Base-by-base conservation (phyloP, 164 flowering plant species). In the Vitis rupestris region DNA sequence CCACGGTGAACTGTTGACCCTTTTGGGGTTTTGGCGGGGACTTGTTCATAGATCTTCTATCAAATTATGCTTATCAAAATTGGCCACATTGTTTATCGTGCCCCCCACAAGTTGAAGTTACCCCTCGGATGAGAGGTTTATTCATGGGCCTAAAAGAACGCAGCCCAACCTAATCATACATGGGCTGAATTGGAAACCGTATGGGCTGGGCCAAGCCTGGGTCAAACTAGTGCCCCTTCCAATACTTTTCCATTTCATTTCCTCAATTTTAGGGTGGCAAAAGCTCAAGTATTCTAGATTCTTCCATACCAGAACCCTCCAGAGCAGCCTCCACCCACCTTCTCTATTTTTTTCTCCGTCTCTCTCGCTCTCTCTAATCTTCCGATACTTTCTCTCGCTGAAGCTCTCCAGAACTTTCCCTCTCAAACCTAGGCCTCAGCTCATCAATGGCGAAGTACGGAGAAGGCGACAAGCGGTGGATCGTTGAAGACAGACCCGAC, bases 391-490 rank as follows among this genome's bases (percentile, higher is more conserved):
- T 57, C 61, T n/a, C 63, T 52, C 59, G 49, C 58, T 51, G 58
- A 8, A 13, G 2, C 11, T 59, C 49, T 50, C 63, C 44, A 37
- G 44, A 0, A 37, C 7, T 37, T 6, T 37, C 37, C 10, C 49
- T 58, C 67, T 48, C 31, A 2, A 9, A 0, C 54, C 47, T 49
- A 1, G 30, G 19, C 31, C 48, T 29, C 13, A 9, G 15, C 1
- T 10, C 54, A 0, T 7, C 65, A 63, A 96, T 96, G 99, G 99
- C 98, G 56, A 89, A 82, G 66, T 87, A 75, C 86, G 98, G 99
- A 9, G 98, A 96, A 71, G 99, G 98, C 47, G 99, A 93, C 87
- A 90, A 86, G 78, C 84, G 98, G 5, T 96, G 99, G 99, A 93
- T 96, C 82, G 99, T 96, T 16, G 92, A 92, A 73, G 98, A 96